Evolutionary conservation across 2,329 filamentous ascomycete genomes (phyloP).

Genomic region (Purpureocillium lavendulum): DNA sequence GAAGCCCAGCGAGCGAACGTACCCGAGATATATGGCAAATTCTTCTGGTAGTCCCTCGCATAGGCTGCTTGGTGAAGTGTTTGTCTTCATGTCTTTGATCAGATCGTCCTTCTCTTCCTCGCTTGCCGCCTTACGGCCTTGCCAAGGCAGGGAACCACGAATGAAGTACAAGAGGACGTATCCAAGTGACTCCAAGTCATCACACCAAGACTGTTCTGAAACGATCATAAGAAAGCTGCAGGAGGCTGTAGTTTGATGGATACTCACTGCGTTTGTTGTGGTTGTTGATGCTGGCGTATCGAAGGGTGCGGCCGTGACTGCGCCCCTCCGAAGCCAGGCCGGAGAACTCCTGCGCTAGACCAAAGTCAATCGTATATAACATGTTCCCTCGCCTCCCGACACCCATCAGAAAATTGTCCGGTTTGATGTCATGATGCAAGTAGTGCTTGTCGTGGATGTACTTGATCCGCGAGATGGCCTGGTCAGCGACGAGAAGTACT

Average conservation of each 20-base stretch:
- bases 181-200: conserved; percentile 97
- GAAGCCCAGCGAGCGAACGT: conserved; percentile 64
- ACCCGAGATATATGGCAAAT: conserved; percentile 69
- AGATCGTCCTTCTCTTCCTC: conserved; percentile 54
- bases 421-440: conserved; percentile 99
- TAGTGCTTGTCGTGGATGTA: conserved; percentile 99
- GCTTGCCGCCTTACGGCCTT: conserved; percentile 57
- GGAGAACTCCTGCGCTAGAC: conserved; percentile 98
- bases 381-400: conserved; percentile 99
- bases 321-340: conserved; percentile 84
- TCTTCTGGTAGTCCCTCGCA: conserved; percentile 69
- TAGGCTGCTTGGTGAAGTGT: conserved; percentile 61
- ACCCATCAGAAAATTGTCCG: conserved; percentile 98
- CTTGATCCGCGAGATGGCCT: conserved; percentile 97
- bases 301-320: conserved; percentile 97
- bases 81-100: conserved; percentile 12
- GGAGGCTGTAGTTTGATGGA: no score
- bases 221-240: no score
- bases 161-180: conserved; percentile 99
- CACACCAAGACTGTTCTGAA: conserved; percentile 92
- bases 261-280: conserved; percentile 33
- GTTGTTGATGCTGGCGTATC: conserved; percentile 97
- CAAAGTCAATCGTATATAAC: conserved; percentile 98
- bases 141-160: conserved; percentile 96
- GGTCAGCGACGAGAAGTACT: conserved; percentile 88